Conservation (phyloP, 148 eudicot species). For the Cornus kousa region DNA sequence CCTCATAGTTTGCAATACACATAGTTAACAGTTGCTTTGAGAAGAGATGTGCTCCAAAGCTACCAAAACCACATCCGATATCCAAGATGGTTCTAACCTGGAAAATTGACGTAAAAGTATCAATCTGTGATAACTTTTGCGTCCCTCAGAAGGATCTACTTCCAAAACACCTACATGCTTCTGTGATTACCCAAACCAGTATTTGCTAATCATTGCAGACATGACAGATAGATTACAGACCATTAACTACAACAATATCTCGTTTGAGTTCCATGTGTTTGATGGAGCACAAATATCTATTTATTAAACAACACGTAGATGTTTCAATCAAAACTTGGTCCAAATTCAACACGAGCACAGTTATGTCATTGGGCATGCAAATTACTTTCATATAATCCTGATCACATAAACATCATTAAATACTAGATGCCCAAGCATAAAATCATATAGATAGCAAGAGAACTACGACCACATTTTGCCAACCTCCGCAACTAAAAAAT, state of each 20-base stretch:
- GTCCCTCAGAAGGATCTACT: background rate
- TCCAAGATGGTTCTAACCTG: slow-evolving; percentile 90
- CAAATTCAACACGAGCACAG: background rate
- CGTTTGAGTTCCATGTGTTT: background rate
- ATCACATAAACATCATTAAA: background rate
- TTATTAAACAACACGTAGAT: background rate
- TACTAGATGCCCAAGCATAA: background rate
- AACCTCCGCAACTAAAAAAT: background rate
- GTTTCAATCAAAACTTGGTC: background rate
- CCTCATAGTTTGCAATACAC: slow-evolving; percentile 88
- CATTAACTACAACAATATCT: background rate
- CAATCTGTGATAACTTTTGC: background rate
- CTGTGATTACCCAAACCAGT: background rate
- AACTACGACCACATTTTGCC: background rate
- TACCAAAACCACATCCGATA: slow-evolving; percentile 95
- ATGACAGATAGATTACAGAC: background rate
- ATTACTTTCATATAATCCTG: background rate
- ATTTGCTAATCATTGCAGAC: background rate
- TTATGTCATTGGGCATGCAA: background rate
- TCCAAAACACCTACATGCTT: background rate
- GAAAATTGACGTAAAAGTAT: slow-evolving; percentile 18
- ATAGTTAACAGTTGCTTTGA: slow-evolving; percentile 72
- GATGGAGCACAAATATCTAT: background rate
- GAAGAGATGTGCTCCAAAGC: slow-evolving; percentile 89
- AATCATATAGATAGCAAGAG: background rate